Base-by-base conservation (phyloP, 495 filamentous ascomycete species). In the Apiosordaria backusii region DNA sequence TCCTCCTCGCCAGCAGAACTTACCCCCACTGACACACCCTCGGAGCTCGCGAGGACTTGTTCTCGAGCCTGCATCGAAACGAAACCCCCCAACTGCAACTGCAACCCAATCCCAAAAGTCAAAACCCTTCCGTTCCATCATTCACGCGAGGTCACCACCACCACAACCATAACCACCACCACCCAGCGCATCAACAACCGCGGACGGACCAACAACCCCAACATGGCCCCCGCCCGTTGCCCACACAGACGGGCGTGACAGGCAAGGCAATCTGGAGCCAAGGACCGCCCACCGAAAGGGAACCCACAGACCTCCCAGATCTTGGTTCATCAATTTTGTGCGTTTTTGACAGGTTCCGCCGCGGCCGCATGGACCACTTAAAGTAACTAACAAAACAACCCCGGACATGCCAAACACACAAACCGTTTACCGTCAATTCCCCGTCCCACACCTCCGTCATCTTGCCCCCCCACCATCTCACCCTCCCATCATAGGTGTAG, bases 291-390 rank as follows among this genome's bases (percentile, higher is more conserved):
- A 45, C n/a, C n/a, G n/a, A n/a, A n/a, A n/a, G n/a, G n/a, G n/a
- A 22, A 10, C n/a, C 54, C 60, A 50, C 23, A 24, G 23, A 59
- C 57, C 57, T 1, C 57, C 22, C 57, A 59, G 61, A 68, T 65
- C 27, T 50, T 63, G 65, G 54, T 63, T 63, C 45, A 63, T 63
- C 61, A 63, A 63, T 63, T 63, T 55, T 53, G 50, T 63, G 61
- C 61, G 61, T 63, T 63, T 63, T 63, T 59, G 57, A 59, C 57
- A 59, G 57, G 57, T 59, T 16, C 50, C 19, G 4, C 50, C 13
- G 4, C 50, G 50, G 50, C 15, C 22, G 52, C 35, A 45, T 45
- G 35, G 35, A 45, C 35, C 35, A 45, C 6, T n/a, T n/a, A n/a
- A n/a, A n/a, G n/a, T n/a, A n/a, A n/a, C n/a, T n/a, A n/a, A 13